Evolutionary conservation across 1,284 basidiomycete genomes (phyloP), one percentile per base, ranked within the genome.

Genomic region (Filobasidium uniguttulatum): DNA sequence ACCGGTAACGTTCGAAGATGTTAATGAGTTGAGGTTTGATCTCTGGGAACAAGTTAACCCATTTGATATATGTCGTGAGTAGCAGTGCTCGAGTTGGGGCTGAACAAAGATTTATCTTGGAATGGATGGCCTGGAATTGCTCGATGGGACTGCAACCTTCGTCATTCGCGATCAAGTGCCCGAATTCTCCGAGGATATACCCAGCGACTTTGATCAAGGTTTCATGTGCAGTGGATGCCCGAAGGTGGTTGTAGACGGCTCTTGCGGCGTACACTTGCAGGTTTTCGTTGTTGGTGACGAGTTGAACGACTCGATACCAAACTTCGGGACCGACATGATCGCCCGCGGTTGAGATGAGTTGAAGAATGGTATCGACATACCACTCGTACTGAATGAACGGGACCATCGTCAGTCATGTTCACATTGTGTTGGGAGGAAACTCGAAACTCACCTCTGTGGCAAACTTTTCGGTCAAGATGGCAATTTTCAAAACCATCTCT

Each of bases 261-360:
- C 82, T 82, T 2, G 89, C 88, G 3, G 94, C 93, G 70, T 99
- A 99, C 55, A 84, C 76, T 66, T 93, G 87, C 33, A 98, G 74
- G 68, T 97, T 89, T 66, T 97, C 93, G 43, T 93, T 98, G 66
- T 98, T 98, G 44, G 89, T 94, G 28, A 96, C 89, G 55, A 98
- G 94, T 66, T 98, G 94, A 19, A 98, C 83, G 35, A 98, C 89
- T 47, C 94, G 85, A 68, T 93, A 97, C 94, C 94, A 98, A 25
- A 98, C 91, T 72, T 97, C 91, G 56, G 97, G 93, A 47, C 93
- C 90, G 48, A 98, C 91, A 65, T 97, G 91, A 62, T 97, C 94
- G 45, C 94, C 94, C 4, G 94, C 94, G 43, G 89, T 82, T 62
- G 85, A 86, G 67, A 99, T 91, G 53, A 98, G 78, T 64, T 91